These are phyloP conservation scores for Sporothrix protearum DNA, from an alignment of 2,329 filamentous ascomycete genomes.

Conservation along the genomic window DNA sequence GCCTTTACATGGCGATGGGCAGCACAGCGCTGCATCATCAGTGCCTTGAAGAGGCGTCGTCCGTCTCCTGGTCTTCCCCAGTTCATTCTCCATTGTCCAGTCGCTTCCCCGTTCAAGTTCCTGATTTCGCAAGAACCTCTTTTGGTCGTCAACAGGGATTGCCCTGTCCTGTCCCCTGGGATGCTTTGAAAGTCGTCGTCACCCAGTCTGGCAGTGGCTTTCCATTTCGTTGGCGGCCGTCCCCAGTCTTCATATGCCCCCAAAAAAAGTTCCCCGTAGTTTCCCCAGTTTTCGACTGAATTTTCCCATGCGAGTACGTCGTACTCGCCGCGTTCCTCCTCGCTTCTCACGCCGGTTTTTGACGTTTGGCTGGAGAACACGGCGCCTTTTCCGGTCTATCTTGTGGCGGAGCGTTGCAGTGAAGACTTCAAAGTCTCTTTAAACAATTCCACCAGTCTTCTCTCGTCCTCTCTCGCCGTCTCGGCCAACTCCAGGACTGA, in stretches of 20 bases:
- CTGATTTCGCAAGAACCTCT: neutral
- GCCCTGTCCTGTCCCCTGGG: neutral
- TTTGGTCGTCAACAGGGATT: neutral
- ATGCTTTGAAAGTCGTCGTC: no score
- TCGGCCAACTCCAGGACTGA: conserved; percentile 4
- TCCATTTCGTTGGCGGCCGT: neutral
- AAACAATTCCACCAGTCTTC: neutral
- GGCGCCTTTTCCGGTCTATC: conserved; percentile 1
- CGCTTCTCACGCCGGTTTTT: neutral
- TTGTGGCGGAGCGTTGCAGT: conserved; percentile 9
- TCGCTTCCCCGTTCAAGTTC: neutral
- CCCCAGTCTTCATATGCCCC: neutral
- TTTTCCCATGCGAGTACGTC: neutral
- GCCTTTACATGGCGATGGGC: neutral
- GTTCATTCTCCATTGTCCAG: neutral
- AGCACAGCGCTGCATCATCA: neutral
- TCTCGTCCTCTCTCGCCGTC: neutral
- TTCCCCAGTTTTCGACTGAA: conserved; percentile 3
- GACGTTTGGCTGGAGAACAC: neutral
- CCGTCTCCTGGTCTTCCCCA: neutral
- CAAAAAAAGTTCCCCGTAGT: neutral
- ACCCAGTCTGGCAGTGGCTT: neutral
- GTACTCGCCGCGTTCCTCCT: neutral
- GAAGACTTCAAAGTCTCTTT: neutral
- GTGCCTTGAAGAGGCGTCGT: neutral